phyloP scores from a whole-genome alignment of 192 early-diverging fungal genomes.

The Coemansia sp. region DNA sequence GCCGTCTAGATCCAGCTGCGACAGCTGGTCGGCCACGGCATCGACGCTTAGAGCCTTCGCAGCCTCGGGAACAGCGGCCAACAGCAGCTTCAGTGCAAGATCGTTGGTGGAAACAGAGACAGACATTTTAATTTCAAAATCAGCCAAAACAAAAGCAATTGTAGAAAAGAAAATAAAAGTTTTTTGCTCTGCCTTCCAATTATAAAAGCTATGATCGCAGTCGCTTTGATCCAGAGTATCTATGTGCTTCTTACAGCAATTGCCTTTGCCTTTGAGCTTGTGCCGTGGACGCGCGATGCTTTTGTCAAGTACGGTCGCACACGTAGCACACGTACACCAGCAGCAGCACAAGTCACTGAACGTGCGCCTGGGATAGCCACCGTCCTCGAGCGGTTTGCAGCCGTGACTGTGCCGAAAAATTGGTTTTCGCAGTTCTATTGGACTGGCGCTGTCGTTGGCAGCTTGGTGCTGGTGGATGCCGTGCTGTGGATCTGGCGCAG shows the following conservation, averaged over 20 bases:
- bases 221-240: conserved; percentile 5
- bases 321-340: background rate
- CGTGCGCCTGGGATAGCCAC: background rate
- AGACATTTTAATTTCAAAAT: conserved; percentile 26
- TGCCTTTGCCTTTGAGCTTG: conserved; percentile 31
- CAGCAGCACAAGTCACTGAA: background rate
- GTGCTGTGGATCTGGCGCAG: conserved; percentile 2
- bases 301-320: conserved; percentile 51
- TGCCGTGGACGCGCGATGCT: conserved; percentile 45
- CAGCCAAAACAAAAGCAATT: background rate
- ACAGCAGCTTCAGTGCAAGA: conserved; percentile 43
- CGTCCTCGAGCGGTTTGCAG: conserved; percentile 8
- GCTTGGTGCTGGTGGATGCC: conserved; percentile 20
- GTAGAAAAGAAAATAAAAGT: background rate
- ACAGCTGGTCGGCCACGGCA: conserved; percentile 45
- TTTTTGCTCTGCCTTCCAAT: background rate
- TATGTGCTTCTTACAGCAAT: conserved; percentile 24
- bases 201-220: background rate
- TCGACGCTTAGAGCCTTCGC: conserved; percentile 27
- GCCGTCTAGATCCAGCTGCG: conserved; percentile 38
- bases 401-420: conserved; percentile 35
- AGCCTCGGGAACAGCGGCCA: conserved; percentile 38
- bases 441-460: conserved; percentile 16
- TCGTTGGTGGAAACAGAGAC: conserved; percentile 38
- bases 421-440: conserved; percentile 41